These are phyloP conservation scores for Neurospora crassa DNA, from an alignment of 2,329 filamentous ascomycete species.

Conservation along the genomic window DNA sequence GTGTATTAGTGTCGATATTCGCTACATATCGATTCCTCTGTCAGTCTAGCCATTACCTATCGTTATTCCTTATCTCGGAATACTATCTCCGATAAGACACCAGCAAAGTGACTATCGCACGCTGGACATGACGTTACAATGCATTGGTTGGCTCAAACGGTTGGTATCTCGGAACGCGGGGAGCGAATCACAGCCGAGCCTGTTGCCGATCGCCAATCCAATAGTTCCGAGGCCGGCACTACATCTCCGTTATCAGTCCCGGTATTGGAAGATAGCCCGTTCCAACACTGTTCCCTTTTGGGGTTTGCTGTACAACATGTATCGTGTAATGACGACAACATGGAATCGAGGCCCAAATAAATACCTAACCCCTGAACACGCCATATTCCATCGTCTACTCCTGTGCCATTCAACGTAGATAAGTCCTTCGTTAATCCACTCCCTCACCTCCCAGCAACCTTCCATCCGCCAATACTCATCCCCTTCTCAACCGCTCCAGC, in stretches of 20 bases:
- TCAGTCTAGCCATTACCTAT: background rate
- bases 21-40: background rate
- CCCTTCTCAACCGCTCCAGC: too few species aligned
- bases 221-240: background rate
- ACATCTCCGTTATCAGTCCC: background rate
- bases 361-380: background rate
- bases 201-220: background rate
- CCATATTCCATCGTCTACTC: too few species aligned
- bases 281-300: background rate
- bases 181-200: background rate
- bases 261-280: background rate
- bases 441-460: too few species aligned
- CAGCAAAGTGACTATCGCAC: background rate
- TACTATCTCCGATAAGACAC: background rate
- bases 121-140: background rate
- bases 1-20: background rate
- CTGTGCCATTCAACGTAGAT: too few species aligned
- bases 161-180: background rate
- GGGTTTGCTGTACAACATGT: background rate
- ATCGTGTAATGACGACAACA: background rate
- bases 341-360: background rate
- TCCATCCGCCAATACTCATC: too few species aligned
- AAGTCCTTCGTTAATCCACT: too few species aligned
- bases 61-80: background rate
- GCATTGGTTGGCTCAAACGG: background rate